Evolutionary conservation across 2,329 filamentous ascomycete species (phyloP).

Genomic region (Achaetomium macrosporum): DNA sequence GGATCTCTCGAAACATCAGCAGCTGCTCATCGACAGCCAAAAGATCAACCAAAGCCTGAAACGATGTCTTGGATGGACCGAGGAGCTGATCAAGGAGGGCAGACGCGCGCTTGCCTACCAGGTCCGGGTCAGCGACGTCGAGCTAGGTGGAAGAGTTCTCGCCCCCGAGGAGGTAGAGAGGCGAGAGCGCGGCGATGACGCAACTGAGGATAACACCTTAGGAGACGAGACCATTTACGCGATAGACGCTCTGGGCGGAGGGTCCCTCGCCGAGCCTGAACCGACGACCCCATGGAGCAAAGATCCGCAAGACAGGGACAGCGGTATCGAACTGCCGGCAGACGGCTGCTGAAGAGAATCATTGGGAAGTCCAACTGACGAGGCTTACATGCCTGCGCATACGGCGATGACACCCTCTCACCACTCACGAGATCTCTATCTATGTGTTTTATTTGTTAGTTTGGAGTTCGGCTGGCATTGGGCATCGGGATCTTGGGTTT

Average conservation of each 20-base stretch:
- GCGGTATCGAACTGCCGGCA: conserved; percentile 44
- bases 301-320: conserved; percentile 45
- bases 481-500: neutral
- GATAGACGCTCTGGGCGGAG: conserved; percentile 5
- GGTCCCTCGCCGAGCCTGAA: neutral
- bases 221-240: conserved; percentile 8
- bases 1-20: conserved; percentile 82
- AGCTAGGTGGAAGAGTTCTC: conserved; percentile 75
- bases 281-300: conserved; percentile 29
- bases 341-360: conserved; percentile 29
- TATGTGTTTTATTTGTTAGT: conserved; percentile 5
- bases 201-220: conserved; percentile 20
- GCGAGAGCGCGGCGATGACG: conserved; percentile 25
- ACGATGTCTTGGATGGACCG: conserved; percentile 81
- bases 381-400: neutral
- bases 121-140: conserved; percentile 71
- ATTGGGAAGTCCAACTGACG: neutral
- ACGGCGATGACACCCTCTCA: conserved; percentile 13
- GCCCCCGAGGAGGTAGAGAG: conserved; percentile 50
- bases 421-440: conserved; percentile 15
- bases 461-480: conserved; percentile 13
- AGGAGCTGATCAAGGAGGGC: conserved; percentile 83
- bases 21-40: conserved; percentile 82
- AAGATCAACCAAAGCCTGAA: conserved; percentile 94
- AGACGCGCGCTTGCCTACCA: conserved; percentile 80